Evolutionary conservation across 2,329 filamentous ascomycete genomes (phyloP).

Genomic region (Cladosporium colombiae): DNA sequence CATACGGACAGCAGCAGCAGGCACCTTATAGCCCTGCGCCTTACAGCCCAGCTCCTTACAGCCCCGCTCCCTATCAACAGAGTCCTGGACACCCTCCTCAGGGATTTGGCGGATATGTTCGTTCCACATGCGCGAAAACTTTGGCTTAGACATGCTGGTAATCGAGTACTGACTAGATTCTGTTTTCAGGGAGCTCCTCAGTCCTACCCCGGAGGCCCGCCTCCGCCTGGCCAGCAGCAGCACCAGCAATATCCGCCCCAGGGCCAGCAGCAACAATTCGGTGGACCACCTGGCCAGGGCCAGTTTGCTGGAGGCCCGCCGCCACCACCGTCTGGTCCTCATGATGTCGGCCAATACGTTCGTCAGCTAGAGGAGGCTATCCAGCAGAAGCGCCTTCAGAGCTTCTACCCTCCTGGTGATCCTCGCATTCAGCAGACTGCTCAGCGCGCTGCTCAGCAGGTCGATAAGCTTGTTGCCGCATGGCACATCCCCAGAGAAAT

Average conservation of each 20-base stretch:
- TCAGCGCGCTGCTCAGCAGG: slow-evolving; percentile 49
- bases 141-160: neutral
- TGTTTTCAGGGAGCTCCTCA: slow-evolving; percentile 30
- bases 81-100: slow-evolving; percentile 29
- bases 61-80: slow-evolving; percentile 35
- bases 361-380: slow-evolving; percentile 57
- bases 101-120: slow-evolving; percentile 37
- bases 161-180: slow-evolving; percentile 20
- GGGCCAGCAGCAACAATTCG: slow-evolving; percentile 32
- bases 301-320: slow-evolving; percentile 26
- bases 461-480: slow-evolving; percentile 57
- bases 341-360: slow-evolving; percentile 57
- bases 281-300: slow-evolving; percentile 30
- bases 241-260: slow-evolving; percentile 38
- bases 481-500: slow-evolving; percentile 62
- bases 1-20: slow-evolving; percentile 22
- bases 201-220: slow-evolving; percentile 29
- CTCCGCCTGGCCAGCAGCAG: slow-evolving; percentile 36
- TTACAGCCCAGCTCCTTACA: slow-evolving; percentile 33
- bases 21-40: slow-evolving; percentile 26
- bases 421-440: slow-evolving; percentile 50
- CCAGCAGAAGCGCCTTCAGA: slow-evolving; percentile 61
- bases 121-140: slow-evolving; percentile 23
- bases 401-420: slow-evolving; percentile 59
- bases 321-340: slow-evolving; percentile 42